phyloP scores from a whole-genome alignment of 148 eudicot species.

The Chenopodium album region DNA sequence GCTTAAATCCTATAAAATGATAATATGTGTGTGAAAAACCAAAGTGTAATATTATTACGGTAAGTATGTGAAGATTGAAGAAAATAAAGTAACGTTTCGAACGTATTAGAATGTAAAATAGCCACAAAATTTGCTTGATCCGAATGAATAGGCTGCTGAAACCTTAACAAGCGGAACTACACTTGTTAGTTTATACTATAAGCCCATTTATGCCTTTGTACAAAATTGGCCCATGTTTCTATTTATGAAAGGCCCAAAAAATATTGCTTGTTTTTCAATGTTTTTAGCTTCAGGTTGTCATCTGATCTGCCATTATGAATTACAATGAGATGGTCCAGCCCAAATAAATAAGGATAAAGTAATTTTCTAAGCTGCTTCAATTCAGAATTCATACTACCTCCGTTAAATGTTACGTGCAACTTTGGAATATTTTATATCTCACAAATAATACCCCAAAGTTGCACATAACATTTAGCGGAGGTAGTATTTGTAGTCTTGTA shows the following conservation, averaged over 20 bases:
- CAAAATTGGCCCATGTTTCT: background rate
- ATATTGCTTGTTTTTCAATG: too few species aligned
- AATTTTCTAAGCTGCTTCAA: too few species aligned
- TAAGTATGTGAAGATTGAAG: background rate
- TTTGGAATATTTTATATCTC: too few species aligned
- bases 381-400: too few species aligned
- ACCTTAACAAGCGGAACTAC: background rate
- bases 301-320: background rate
- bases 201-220: background rate
- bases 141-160: constrained; percentile 18
- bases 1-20: background rate
- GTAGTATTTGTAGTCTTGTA: too few species aligned
- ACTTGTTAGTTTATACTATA: background rate
- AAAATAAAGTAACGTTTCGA: background rate
- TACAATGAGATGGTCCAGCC: background rate
- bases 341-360: background rate
- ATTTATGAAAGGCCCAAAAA: background rate
- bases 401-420: too few species aligned
- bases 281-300: too few species aligned
- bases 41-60: background rate
- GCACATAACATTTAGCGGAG: too few species aligned
- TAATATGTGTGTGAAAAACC: too few species aligned
- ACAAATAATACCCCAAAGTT: too few species aligned
- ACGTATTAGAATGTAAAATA: background rate
- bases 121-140: constrained; percentile 15